These are phyloP conservation scores for Spathaspora jeffriesii DNA, from an alignment of 1,139 yeast species.

Conservation along the genomic window DNA sequence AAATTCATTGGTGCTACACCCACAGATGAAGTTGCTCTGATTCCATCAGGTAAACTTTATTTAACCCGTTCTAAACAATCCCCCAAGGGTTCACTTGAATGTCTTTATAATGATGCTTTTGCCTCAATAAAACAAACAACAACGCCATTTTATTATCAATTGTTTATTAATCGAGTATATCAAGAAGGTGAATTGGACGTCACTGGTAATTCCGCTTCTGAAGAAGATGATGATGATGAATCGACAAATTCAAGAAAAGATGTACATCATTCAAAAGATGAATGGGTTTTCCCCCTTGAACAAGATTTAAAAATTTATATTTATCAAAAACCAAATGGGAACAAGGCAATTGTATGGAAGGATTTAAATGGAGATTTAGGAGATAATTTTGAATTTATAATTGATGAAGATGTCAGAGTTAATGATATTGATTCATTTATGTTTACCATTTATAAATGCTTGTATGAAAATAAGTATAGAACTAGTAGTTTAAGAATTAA, in stretches of 20 bases:
- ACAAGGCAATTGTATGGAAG: conserved; percentile 68
- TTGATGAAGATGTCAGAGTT: conserved; percentile 60
- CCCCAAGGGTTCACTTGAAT: conserved; percentile 86
- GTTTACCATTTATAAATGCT: conserved; percentile 62
- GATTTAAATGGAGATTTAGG: conserved; percentile 88
- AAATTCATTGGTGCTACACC: conserved; percentile 64
- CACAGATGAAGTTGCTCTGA: conserved; percentile 66
- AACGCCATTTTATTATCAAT: conserved; percentile 65
- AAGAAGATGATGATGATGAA: conserved; percentile 54
- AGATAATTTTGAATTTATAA: conserved; percentile 79
- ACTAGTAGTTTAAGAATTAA: conserved; percentile 50
- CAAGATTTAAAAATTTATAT: conserved; percentile 57
- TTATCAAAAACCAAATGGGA: conserved; percentile 29
- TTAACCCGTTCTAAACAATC: conserved; percentile 73
- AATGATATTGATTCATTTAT: conserved; percentile 67
- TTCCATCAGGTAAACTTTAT: conserved; percentile 81
- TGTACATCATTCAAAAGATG: conserved; percentile 44
- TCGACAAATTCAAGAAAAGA: conserved; percentile 29
- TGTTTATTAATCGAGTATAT: conserved; percentile 68
- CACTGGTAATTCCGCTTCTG: conserved; percentile 44
- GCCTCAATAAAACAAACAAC: conserved; percentile 72
- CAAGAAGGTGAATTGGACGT: conserved; percentile 63
- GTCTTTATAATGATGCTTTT: conserved; percentile 79
- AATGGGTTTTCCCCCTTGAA: conserved; percentile 68
- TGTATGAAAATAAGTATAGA: conserved; percentile 75